Base-by-base conservation (phyloP, 2,329 filamentous ascomycete genomes). In the Chaetomium sp. region DNA sequence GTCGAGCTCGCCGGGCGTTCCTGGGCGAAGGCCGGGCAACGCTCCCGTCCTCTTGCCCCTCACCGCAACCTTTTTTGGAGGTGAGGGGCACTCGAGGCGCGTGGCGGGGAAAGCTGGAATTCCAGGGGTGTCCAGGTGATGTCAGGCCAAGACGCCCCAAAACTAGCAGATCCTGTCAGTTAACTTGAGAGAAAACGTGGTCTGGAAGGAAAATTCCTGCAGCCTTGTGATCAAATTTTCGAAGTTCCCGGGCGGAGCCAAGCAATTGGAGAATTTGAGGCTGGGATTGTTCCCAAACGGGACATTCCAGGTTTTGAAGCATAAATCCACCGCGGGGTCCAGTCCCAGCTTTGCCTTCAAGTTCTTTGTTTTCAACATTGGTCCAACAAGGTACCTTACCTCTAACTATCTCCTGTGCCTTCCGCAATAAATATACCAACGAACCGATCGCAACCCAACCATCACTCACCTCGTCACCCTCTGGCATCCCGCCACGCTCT, bases 151-250 rank as follows among this genome's bases (percentile, higher is more conserved):
- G 65, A 45, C 60, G 25, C 60, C 27, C 47, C 45, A 63, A 23
- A 57, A 21, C 23, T 56, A 42, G 38, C 38, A 42, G 38, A 42
- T 42, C 38, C n/a, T 42, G 38, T 42, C 16, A 19, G 38, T 42
- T 51, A 47, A 23, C 29, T 27, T 33, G 38, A 16, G 58, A 50
- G 51, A 56, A 23, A 60, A 62, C 47, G 50, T 62, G 59, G 59
- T 47, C 54, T 54, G 35, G 51, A 51, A 66, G 38, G 50, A 66
- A 69, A 64, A 63, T 53, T 60, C 49, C 58, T 60, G 49, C 47
- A 54, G 33, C 58, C 69, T 64, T 71, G 69, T 69, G 69, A 71
- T 69, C 69, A 68, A 47, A 45, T 56, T 61, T 64, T 51, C 31
- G 19, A 61, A 12, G 23, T 31, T 29, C 27, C 50, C 21, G 54